Base-by-base conservation (phyloP, 768 basidiomycete genomes). In the Chalciporus pseudorubinellus region DNA sequence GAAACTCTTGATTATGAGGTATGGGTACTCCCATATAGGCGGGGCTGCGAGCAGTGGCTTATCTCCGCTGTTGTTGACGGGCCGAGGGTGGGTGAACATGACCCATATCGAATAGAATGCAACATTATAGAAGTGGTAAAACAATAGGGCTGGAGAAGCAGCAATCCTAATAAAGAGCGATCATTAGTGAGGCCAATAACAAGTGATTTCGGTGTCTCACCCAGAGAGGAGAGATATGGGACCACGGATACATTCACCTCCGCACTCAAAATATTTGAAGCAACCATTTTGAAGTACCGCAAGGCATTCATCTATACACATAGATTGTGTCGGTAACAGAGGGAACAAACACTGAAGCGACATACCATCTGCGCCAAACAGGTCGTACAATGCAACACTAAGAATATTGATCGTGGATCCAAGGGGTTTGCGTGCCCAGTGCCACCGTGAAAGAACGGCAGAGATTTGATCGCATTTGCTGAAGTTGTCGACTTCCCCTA, bases 221-320 rank as follows among this genome's bases (percentile, higher is more conserved):
- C 84, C 95, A 14, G 93, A 85, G 11, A 99, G 82, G 4, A 99
- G 78, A 9, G 85, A 87, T 9, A 98, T 93, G 1, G 97, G 97
- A 1, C 89, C 97, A 39, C 81, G 77, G 48, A 98, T 68, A 59
- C 91, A 91, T 59, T 92, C 84, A 1, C 97, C 97, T 13, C 97
- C 97, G 5, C 82, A 78, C 66, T 95, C 92, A 60, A 99, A 97
- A 71, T 98, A 99, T 64, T 92, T 92, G 80, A 99, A 97, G 70
- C 97, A 98, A 0, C 95, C 97, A 2, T 77, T 82, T 48, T 84
- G 76, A 28, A 92, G 78, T 1, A 85, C 79, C 18, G 69, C 75
- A 9, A 90, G 80, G 18, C 74, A 71, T 42, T 84, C 80, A 49
- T 78, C 89, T 90, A 51, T 7, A 36, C 44, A 39, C n/a, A n/a